phyloP scores from a whole-genome alignment of 2,329 filamentous ascomycete species.

The Aureobasidium sp. region DNA sequence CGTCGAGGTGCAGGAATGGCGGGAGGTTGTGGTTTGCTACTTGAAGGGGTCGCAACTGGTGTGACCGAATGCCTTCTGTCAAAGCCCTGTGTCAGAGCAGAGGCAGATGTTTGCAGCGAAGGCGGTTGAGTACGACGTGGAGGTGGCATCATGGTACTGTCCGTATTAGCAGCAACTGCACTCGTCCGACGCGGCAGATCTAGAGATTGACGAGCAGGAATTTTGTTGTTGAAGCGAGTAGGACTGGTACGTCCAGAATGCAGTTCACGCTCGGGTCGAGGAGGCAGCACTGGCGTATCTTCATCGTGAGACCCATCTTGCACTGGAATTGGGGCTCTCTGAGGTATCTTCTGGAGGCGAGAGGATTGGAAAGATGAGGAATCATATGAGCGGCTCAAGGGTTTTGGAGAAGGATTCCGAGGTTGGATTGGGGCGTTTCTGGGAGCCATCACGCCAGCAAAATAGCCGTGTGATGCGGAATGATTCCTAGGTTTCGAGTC shows the following conservation, averaged over 20 bases:
- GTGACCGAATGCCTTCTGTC: conserved; percentile 17
- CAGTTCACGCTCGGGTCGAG: conserved; percentile 26
- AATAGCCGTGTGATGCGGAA: conserved; percentile 13
- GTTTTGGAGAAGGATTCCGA: conserved; percentile 6
- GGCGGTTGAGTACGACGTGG: conserved; percentile 12
- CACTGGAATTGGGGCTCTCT: not conserved
- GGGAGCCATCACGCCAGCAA: not conserved
- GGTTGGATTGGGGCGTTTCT: not conserved
- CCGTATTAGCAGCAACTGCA: not conserved
- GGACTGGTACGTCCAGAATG: conserved; percentile 27
- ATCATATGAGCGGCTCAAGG: conserved; percentile 10
- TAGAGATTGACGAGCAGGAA: conserved; percentile 15
- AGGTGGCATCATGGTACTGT: conserved; percentile 2
- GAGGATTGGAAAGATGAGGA: not conserved
- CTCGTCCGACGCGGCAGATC: conserved; percentile 11
- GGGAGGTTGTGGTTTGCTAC: conserved; percentile 22
- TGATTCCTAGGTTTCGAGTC: conserved; percentile 2
- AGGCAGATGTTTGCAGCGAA: conserved; percentile 18
- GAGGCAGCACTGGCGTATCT: conserved; percentile 26
- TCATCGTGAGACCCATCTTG: conserved; percentile 17
- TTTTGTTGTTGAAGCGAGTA: conserved; percentile 10
- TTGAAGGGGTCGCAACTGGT: conserved; percentile 1
- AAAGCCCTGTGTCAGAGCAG: conserved; percentile 26
- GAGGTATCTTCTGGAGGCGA: conserved; percentile 1
- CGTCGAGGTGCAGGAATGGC: conserved; percentile 29